phyloP scores from a whole-genome alignment of 352 stramenopile genomes.

The Phytophthora tentaculata region DNA sequence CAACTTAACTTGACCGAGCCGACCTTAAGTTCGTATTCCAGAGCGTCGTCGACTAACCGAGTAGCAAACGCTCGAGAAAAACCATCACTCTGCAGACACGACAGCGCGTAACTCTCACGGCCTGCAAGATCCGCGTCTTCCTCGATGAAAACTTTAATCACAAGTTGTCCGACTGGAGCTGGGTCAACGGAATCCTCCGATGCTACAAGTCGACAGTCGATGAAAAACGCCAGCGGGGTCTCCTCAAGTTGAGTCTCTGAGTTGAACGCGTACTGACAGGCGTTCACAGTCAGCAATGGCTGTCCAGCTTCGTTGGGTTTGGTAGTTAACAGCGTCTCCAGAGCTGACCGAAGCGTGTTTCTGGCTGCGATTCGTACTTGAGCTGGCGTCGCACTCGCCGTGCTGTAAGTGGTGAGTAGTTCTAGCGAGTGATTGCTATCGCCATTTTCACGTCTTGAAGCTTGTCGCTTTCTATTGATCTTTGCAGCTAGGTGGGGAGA shows the following conservation, averaged over 20 bases:
- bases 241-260: slow-evolving; percentile 40
- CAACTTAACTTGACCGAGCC: slow-evolving; percentile 44
- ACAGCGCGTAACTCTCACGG: slow-evolving; percentile 61
- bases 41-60: slow-evolving; percentile 44
- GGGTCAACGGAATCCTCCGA: neutral
- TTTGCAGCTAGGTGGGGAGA: slow-evolving; percentile 11
- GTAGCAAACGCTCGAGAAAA: slow-evolving; percentile 39
- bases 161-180: slow-evolving; percentile 15
- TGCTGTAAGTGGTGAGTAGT: slow-evolving; percentile 23
- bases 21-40: slow-evolving; percentile 34
- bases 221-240: slow-evolving; percentile 49
- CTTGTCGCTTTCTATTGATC: slow-evolving; percentile 9
- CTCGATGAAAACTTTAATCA: slow-evolving; percentile 69
- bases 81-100: slow-evolving; percentile 42
- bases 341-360: slow-evolving; percentile 24
- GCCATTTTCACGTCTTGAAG: slow-evolving; percentile 7
- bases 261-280: slow-evolving; percentile 35
- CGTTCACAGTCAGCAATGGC: slow-evolving; percentile 42
- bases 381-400: slow-evolving; percentile 16
- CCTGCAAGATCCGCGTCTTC: slow-evolving; percentile 56
- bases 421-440: slow-evolving; percentile 33
- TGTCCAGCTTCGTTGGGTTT: slow-evolving; percentile 1
- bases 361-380: slow-evolving; percentile 21
- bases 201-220: slow-evolving; percentile 31
- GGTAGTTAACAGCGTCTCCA: slow-evolving; percentile 30